Evolutionary conservation across 1,139 yeast genomes (phyloP).

Genomic region (Hansenula sp.): DNA sequence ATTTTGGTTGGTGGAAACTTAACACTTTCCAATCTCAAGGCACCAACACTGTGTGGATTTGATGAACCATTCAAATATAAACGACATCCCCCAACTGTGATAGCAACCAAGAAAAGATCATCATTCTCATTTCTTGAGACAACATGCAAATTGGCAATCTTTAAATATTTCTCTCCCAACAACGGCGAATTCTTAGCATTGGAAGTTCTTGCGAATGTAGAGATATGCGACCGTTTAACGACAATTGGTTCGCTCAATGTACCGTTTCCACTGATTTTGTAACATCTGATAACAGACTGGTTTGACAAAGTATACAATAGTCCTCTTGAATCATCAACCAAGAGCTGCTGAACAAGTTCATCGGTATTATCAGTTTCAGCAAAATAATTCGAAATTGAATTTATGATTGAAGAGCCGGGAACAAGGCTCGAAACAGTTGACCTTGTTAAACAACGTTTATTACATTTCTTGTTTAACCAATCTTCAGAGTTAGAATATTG

Average conservation of each 20-base stretch:
- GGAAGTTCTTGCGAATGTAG: slow-evolving; percentile 58
- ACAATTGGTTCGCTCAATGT: slow-evolving; percentile 34
- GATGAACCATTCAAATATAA: slow-evolving; percentile 57
- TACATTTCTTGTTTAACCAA: slow-evolving; percentile 84
- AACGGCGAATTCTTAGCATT: slow-evolving; percentile 37
- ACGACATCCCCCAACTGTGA: slow-evolving; percentile 85
- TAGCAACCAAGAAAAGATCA: slow-evolving; percentile 73
- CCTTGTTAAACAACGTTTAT: slow-evolving; percentile 75
- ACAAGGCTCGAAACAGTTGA: slow-evolving; percentile 58
- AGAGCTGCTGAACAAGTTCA: slow-evolving; percentile 50
- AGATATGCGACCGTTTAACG: slow-evolving; percentile 33
- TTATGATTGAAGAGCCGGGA: slow-evolving; percentile 42
- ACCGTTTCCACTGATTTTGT: slow-evolving; percentile 43
- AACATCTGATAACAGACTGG: slow-evolving; percentile 77
- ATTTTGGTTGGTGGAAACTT: slow-evolving; percentile 77
- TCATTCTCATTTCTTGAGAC: slow-evolving; percentile 63
- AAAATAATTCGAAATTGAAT: slow-evolving; percentile 26
- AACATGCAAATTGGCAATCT: slow-evolving; percentile 60
- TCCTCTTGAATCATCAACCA: slow-evolving; percentile 73
- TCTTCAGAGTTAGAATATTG: slow-evolving; percentile 82
- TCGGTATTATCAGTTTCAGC: slow-evolving; percentile 24
- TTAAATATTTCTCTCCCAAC: slow-evolving; percentile 32
- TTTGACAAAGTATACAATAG: slow-evolving; percentile 81
- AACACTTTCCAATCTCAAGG: slow-evolving; percentile 48
- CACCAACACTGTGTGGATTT: slow-evolving; percentile 32